Evolutionary conservation across 257 asterid species (phyloP), one percentile per base, ranked within the genome.

Genomic region (Apocynum venetum): DNA sequence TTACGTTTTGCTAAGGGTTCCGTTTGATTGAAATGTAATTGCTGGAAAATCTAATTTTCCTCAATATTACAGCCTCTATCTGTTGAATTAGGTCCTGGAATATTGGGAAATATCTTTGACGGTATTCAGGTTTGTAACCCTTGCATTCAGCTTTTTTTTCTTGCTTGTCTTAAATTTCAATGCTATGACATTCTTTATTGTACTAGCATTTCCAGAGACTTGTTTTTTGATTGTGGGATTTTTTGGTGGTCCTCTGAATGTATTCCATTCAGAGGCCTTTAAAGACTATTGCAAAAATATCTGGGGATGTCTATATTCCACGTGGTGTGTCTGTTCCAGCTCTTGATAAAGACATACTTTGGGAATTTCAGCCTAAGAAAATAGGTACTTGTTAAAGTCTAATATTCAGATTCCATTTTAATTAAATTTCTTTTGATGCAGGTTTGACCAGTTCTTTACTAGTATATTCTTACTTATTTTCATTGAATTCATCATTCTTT

Each of bases 281-380:
- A 72, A 96, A 91, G 88, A 93, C 99, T 73, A 96, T 96, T 75
- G 99, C 99, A 49, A 85, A 82, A 81, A 96, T 74, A 86, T 96
- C 99, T 78, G 97, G 98, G 77, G 99, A 96, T 90, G 99, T 96
- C 73, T 96, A 96, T 79, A 96, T 96, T 86, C 99, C 99, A 65
- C 99, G 99, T 74, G 99, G 98, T 77, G 98, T 96, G 53, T 90
- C 99, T 80, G 99, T 96, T 75, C 99, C 99, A 0, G 98, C 99
- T 69, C 91, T 96, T 31, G 99, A 96, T 87, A 96, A 96, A 84
- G 99, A 96, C 78, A 89, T 75, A 43, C 95, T 93, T 7, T 96
- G 99, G 99, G 99, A 96, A 72, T 96, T 96, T 88, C 84, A 89
- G 84, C 99, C 99, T 46, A 93, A 85, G 87, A 96, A 89, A 90